Percentiles rank a stretch among this genome's conserved stretches.
Conservation (phyloP, 140 eudicot species). For the Stevia rebaudiana region DNA sequence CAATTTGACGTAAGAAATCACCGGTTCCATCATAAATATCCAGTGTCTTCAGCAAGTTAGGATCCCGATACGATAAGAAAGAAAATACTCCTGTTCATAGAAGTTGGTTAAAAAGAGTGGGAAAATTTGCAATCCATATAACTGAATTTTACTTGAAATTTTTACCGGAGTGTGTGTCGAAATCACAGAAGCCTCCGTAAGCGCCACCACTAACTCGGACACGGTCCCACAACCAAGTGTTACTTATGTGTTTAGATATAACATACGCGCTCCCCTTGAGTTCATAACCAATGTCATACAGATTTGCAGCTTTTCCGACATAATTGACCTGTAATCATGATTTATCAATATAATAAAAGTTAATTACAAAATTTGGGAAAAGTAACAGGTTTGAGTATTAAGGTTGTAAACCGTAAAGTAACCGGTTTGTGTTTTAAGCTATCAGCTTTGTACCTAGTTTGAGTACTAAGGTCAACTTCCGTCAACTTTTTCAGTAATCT, state of each 20-base stretch:
- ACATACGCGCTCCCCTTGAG: slow-evolving; percentile 95
- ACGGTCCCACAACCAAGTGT: slow-evolving; percentile 99
- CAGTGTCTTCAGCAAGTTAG: slow-evolving; percentile 88
- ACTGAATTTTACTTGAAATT: not conserved
- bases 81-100: slow-evolving; percentile 74
- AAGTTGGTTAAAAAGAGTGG: slow-evolving; percentile 7
- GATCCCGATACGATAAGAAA: slow-evolving; percentile 88
- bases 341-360: not conserved
- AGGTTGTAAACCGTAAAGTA: no score
- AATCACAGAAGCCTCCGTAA: slow-evolving; percentile 95
- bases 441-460: no score
- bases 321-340: slow-evolving; percentile 66
- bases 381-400: no score
- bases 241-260: slow-evolving; percentile 77
- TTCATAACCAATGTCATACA: slow-evolving; percentile 80
- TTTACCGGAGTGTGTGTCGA: slow-evolving; percentile 90
- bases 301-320: slow-evolving; percentile 97
- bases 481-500: no score
- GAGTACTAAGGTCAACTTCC: no score
- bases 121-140: not conserved
- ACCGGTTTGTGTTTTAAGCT: no score
- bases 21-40: slow-evolving; percentile 87
- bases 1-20: slow-evolving; percentile 67
- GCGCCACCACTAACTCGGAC: slow-evolving; percentile 99
- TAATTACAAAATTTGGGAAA: no score